A percentile compares a stretch with the other conserved stretches of the same genome.
Evolutionary conservation across 2,329 filamentous ascomycete genomes (phyloP).

Genomic region (Aspergillus ibericus): DNA sequence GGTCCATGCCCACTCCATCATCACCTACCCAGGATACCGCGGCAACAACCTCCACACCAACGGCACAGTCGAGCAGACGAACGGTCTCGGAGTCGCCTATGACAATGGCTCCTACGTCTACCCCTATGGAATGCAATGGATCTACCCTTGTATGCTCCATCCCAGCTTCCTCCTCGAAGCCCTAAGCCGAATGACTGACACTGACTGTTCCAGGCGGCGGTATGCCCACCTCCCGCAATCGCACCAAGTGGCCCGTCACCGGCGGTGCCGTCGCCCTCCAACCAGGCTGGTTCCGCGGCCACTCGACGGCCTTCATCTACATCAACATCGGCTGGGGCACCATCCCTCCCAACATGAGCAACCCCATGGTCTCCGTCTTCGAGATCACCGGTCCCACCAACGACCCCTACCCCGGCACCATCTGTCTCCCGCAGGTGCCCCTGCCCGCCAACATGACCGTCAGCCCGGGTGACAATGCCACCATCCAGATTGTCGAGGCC

Average conservation of each 20-base stretch:
- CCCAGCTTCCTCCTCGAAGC: background rate
- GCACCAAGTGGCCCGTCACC: constrained; percentile 84
- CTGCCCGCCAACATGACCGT: constrained; percentile 71
- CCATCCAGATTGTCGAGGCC: constrained; percentile 82
- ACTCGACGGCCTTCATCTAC: constrained; percentile 78
- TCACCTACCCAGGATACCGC: constrained; percentile 83
- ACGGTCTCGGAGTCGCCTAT: constrained; percentile 48
- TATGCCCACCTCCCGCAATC: constrained; percentile 72
- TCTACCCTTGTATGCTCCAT: constrained; percentile 76
- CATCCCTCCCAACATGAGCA: constrained; percentile 82
- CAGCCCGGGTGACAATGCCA: constrained; percentile 81
- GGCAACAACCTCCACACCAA: constrained; percentile 83
- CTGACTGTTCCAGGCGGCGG: constrained; percentile 68
- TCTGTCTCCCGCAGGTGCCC: constrained; percentile 88
- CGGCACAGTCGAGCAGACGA: constrained; percentile 53
- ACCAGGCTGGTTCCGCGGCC: constrained; percentile 94
- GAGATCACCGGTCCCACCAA: constrained; percentile 62
- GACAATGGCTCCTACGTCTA: constrained; percentile 54
- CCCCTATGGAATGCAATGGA: constrained; percentile 93
- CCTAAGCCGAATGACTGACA: constrained; percentile 2
- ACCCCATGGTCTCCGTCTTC: constrained; percentile 76
- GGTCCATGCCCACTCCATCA: constrained; percentile 66
- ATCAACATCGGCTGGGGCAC: constrained; percentile 87
- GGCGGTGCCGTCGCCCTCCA: constrained; percentile 89
- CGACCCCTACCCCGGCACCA: constrained; percentile 70